Conservation (phyloP, 495 filamentous ascomycete genomes). For the Xylaria grammica region DNA sequence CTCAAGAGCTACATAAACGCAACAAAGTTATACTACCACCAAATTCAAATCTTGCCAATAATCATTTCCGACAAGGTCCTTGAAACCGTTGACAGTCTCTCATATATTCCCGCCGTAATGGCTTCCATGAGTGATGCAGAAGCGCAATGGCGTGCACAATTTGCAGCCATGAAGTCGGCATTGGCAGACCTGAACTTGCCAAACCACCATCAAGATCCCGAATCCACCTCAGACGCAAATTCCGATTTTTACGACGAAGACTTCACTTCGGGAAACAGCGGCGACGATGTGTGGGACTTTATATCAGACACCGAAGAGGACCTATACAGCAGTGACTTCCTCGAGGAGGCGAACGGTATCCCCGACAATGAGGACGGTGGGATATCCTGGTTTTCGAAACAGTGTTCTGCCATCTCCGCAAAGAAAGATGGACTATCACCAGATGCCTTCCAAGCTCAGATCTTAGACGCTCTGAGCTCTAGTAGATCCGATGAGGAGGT, state of each 20-base stretch:
- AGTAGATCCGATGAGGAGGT: conserved; percentile 78
- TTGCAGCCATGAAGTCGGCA: conserved; percentile 53
- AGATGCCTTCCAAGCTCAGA: conserved; percentile 69
- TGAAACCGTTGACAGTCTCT: not conserved
- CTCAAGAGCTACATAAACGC: not conserved
- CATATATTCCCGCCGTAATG: conserved; percentile 26
- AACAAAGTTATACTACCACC: not conserved
- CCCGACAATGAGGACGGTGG: conserved; percentile 34
- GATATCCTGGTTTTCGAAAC: conserved; percentile 65
- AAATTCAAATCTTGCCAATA: not conserved
- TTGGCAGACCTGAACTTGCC: conserved; percentile 45
- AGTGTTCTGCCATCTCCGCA: conserved; percentile 64
- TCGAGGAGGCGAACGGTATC: conserved; percentile 39
- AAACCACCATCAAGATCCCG: conserved; percentile 14
- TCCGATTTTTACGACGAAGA: conserved; percentile 64
- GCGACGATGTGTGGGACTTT: conserved; percentile 89
- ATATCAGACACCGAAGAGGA: conserved; percentile 74
- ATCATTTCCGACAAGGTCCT: not conserved
- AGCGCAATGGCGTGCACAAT: conserved; percentile 51
- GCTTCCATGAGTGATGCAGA: conserved; percentile 39
- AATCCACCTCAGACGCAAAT: conserved; percentile 32
- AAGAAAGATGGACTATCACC: conserved; percentile 67
- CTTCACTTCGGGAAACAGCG: conserved; percentile 63
- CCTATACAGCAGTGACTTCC: conserved; percentile 50
- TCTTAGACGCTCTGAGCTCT: conserved; percentile 69